These are phyloP conservation scores for Salvia miltiorrhiza DNA, from an alignment of 257 asterid genomes.

Conservation along the genomic window DNA sequence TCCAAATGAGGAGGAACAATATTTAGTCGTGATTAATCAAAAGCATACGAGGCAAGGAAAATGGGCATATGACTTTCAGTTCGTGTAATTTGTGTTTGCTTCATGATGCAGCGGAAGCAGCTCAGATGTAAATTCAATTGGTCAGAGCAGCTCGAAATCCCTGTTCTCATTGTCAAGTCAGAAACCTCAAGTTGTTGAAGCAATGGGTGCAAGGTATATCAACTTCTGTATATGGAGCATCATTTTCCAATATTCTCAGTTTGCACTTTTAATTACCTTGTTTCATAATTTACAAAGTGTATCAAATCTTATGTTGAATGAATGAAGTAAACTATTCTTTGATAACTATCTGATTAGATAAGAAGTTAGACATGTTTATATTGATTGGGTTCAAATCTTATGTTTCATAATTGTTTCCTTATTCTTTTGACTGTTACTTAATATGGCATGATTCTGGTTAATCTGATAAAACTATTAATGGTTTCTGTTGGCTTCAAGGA, in stretches of 20 bases:
- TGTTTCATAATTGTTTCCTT: conserved; percentile 11
- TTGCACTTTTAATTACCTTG: neutral
- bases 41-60: conserved; percentile 44
- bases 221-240: no score
- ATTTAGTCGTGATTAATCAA: conserved; percentile 29
- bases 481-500: neutral
- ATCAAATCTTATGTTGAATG: neutral
- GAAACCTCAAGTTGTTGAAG: conserved; percentile 46
- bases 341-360: conserved; percentile 3
- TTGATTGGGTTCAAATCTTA: neutral
- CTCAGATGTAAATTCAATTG: conserved; percentile 51
- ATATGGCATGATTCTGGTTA: no score
- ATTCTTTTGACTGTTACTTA: conserved; percentile 10
- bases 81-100: neutral
- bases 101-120: conserved; percentile 38
- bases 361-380: conserved; percentile 1
- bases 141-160: conserved; percentile 59
- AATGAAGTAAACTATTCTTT: no score
- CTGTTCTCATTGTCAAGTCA: conserved; percentile 69
- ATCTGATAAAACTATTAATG: neutral
- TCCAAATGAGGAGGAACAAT: conserved; percentile 23
- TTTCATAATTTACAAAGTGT: neutral
- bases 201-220: conserved; percentile 50
- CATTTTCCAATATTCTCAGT: neutral
- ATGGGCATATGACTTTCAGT: neutral